Evolutionary conservation across 176 grass and related monocot genomes (phyloP).

Genomic region (Echinochloa phyllopogon): DNA sequence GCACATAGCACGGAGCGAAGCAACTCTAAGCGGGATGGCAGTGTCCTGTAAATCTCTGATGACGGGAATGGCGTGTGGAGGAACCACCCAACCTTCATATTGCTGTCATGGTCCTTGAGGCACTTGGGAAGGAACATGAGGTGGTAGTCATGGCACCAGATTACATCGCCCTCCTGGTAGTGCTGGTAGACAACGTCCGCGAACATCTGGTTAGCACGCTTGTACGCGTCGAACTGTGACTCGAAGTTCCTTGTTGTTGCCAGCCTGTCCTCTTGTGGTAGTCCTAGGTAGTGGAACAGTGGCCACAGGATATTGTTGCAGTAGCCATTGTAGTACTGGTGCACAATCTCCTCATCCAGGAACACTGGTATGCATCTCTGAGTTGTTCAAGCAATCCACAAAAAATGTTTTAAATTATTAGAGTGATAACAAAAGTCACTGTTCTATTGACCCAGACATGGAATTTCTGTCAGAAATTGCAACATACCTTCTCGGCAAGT

Average conservation of each 20-base stretch:
- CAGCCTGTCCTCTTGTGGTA: constrained; percentile 96
- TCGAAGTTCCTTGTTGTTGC: constrained; percentile 95
- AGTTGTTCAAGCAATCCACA: constrained; percentile 40
- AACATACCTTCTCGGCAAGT: constrained; percentile 88
- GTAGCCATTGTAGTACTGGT: constrained; percentile 99
- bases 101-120: constrained; percentile 90
- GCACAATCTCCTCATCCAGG: constrained; percentile 98
- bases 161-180: constrained; percentile 97
- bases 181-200: constrained; percentile 97
- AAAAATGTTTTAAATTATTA: constrained; percentile 28
- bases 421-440: constrained; percentile 22
- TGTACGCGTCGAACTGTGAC: constrained; percentile 95
- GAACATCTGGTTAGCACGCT: constrained; percentile 98
- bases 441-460: constrained; percentile 52
- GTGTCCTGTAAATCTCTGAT: constrained; percentile 91
- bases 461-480: background rate
- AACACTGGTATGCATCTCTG: constrained; percentile 99
- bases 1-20: constrained; percentile 94
- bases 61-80: constrained; percentile 99
- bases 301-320: constrained; percentile 99
- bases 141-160: constrained; percentile 99
- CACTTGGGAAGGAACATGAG: constrained; percentile 98
- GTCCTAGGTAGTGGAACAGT: constrained; percentile 94
- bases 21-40: constrained; percentile 88
- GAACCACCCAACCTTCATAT: constrained; percentile 99